phyloP scores from a whole-genome alignment of 2,329 filamentous ascomycete genomes.

The Aspergillus sp. region DNA sequence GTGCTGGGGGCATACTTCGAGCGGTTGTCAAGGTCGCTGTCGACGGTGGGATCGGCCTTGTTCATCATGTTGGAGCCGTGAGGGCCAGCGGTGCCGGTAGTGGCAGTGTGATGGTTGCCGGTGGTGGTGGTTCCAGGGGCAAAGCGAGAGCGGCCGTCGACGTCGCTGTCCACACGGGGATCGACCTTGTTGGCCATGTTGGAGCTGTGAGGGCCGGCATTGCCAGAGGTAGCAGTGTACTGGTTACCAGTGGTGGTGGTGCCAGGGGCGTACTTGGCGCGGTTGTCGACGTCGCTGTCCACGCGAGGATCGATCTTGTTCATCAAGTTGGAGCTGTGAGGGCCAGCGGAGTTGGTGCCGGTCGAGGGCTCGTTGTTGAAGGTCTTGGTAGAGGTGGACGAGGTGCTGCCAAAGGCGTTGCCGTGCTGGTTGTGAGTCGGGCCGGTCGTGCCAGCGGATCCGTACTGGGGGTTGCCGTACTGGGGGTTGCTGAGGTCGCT shows the following conservation, averaged over 20 bases:
- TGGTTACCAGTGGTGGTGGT: not conserved
- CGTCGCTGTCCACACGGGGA: not conserved
- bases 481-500: constrained; percentile 11
- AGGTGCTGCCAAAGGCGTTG: constrained; percentile 22
- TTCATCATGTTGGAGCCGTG: constrained; percentile 1
- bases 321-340: constrained; percentile 2
- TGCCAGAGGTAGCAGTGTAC: not conserved
- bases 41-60: constrained; percentile 1
- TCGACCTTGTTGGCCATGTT: constrained; percentile 8
- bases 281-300: not conserved
- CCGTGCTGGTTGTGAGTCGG: not conserved
- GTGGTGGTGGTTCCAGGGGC: not conserved
- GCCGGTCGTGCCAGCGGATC: not conserved
- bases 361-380: not conserved
- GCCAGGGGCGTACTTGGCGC: not conserved
- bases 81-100: not conserved
- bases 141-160: not conserved
- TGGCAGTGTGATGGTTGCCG: not conserved
- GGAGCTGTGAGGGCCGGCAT: not conserved
- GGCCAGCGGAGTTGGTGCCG: constrained; percentile 1
- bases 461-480: constrained; percentile 20
- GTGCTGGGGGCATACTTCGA: not conserved
- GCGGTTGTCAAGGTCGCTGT: not conserved
- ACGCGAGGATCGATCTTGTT: constrained; percentile 5
- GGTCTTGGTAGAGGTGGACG: constrained; percentile 10